Evolutionary conservation across 441 rosid genomes (phyloP).

Genomic region (Arabidopsis hybrid): DNA sequence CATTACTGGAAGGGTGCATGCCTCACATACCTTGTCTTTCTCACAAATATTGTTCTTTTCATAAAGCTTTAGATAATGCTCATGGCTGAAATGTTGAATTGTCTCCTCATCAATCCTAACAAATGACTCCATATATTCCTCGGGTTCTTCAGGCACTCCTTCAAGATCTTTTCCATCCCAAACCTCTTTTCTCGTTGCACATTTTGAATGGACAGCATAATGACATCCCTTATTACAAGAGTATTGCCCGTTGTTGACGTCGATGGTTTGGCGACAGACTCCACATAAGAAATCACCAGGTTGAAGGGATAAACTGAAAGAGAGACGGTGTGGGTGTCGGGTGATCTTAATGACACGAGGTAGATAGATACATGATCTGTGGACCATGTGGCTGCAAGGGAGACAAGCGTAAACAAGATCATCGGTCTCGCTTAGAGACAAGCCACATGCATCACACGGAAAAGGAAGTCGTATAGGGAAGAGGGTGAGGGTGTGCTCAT

Average conservation of each 20-base stretch:
- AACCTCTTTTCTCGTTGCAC: slow-evolving; percentile 7
- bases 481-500: too few relatives aligned
- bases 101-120: slow-evolving; percentile 20
- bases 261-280: slow-evolving; percentile 5
- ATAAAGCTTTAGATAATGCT: neutral
- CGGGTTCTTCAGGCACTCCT: slow-evolving; percentile 21
- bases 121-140: slow-evolving; percentile 2
- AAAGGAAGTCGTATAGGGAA: too few relatives aligned
- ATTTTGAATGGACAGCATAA: slow-evolving; percentile 20
- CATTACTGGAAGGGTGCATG: neutral
- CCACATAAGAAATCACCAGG: slow-evolving; percentile 8
- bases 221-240: slow-evolving; percentile 12
- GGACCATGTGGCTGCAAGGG: slow-evolving; percentile 23
- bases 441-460: too few relatives aligned
- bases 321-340: slow-evolving; percentile 26
- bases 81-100: slow-evolving; percentile 32
- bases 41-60: neutral
- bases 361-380: neutral
- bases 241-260: neutral
- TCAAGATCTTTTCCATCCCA: slow-evolving; percentile 38
- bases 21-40: slow-evolving; percentile 9
- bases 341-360: slow-evolving; percentile 25
- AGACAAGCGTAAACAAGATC: slow-evolving; percentile 3
- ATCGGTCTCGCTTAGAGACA: too few relatives aligned
- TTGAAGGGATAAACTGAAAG: neutral